Evolutionary conservation across 2,329 filamentous ascomycete species (phyloP).

Genomic region (Tolypocladium capitatum): DNA sequence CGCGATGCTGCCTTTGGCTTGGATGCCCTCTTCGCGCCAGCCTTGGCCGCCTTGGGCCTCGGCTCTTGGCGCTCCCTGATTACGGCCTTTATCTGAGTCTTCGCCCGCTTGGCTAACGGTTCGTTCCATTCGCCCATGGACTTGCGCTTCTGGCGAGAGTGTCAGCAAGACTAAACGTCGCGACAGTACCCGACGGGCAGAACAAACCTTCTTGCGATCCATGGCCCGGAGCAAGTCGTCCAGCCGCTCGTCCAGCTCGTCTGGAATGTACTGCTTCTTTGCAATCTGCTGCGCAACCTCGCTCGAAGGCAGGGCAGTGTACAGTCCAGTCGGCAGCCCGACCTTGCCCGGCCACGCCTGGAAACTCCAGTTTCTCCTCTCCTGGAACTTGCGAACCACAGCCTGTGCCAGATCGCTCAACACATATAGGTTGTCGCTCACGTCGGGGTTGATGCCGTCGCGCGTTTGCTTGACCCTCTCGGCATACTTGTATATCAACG

Average conservation of each 20-base stretch:
- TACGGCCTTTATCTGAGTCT: conserved; percentile 22
- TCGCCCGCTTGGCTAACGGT: conserved; percentile 25
- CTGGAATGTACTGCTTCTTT: conserved; percentile 70
- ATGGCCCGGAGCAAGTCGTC: conserved; percentile 52
- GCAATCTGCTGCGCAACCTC: conserved; percentile 73
- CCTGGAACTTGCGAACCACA: conserved; percentile 73
- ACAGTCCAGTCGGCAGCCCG: conserved; percentile 67
- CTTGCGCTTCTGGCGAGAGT: conserved; percentile 39
- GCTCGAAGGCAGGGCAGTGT: conserved; percentile 61
- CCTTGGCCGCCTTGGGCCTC: conserved; percentile 22
- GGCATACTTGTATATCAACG: conserved; percentile 80
- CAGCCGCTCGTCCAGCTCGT: conserved; percentile 60
- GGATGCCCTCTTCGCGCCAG: conserved; percentile 18
- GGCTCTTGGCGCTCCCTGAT: conserved; percentile 21
- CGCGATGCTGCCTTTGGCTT: conserved; percentile 16
- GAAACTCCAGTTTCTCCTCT: conserved; percentile 73
- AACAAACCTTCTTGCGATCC: conserved; percentile 57
- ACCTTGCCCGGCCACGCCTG: conserved; percentile 73
- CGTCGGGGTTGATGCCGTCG: conserved; percentile 57
- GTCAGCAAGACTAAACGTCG: conserved; percentile 11
- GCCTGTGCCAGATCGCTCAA: conserved; percentile 78
- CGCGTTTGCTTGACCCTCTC: conserved; percentile 84
- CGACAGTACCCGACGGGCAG: neutral
- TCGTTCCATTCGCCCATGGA: conserved; percentile 35
- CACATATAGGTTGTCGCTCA: conserved; percentile 67